Evolutionary conservation across 805 yeast genomes (phyloP).

Genomic region (Cyberlindnera mycetangii): DNA sequence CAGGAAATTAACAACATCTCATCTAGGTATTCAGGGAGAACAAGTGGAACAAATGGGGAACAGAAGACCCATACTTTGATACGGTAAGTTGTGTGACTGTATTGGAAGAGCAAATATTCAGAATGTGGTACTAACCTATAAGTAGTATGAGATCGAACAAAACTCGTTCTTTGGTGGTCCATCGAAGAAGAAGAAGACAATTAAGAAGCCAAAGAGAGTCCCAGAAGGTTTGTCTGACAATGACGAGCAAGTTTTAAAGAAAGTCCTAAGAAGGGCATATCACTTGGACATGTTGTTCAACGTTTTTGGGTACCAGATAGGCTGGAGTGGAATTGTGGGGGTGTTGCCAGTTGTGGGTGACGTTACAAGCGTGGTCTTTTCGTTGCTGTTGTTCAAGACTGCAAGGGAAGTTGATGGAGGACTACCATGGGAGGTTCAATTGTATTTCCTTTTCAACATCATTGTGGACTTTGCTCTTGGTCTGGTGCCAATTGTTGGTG

Average conservation of each 20-base stretch:
- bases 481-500: slow-evolving; percentile 77
- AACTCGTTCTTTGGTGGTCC: slow-evolving; percentile 20
- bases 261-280: slow-evolving; percentile 59
- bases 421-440: slow-evolving; percentile 51
- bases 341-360: slow-evolving; percentile 69
- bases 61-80: slow-evolving; percentile 43
- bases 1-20: neutral
- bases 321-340: slow-evolving; percentile 69
- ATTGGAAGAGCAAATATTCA: neutral
- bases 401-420: slow-evolving; percentile 62
- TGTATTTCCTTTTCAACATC: slow-evolving; percentile 57
- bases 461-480: slow-evolving; percentile 68
- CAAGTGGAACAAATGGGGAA: slow-evolving; percentile 35
- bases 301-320: slow-evolving; percentile 60
- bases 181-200: slow-evolving; percentile 18
- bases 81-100: slow-evolving; percentile 25
- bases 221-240: slow-evolving; percentile 56
- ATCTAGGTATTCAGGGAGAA: slow-evolving; percentile 31
- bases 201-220: slow-evolving; percentile 32
- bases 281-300: slow-evolving; percentile 65
- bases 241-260: slow-evolving; percentile 48
- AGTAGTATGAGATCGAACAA: slow-evolving; percentile 24
- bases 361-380: slow-evolving; percentile 48
- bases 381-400: slow-evolving; percentile 39
- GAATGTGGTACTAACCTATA: neutral